These are phyloP conservation scores for Colletotrichum chlorophyti DNA, from an alignment of 2,329 filamentous ascomycete species.

Conservation along the genomic window DNA sequence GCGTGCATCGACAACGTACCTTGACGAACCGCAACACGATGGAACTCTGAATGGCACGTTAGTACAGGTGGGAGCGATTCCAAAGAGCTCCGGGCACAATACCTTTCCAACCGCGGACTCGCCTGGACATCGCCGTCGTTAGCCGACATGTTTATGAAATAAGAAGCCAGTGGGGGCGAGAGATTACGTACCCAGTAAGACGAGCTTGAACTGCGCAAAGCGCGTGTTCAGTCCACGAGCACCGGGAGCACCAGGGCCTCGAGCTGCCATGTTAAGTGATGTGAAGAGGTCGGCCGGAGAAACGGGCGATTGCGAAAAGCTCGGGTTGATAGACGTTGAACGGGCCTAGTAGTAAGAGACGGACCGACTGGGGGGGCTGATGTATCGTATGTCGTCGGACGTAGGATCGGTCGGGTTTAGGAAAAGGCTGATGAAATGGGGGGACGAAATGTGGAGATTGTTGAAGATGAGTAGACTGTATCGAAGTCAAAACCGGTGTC, in stretches of 20 bases:
- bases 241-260: constrained; percentile 62
- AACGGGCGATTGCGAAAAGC: constrained; percentile 22
- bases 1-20: constrained; percentile 57
- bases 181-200: constrained; percentile 80
- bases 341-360: neutral
- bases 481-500: constrained; percentile 7
- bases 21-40: constrained; percentile 98
- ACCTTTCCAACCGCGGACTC: constrained; percentile 99
- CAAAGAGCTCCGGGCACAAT: constrained; percentile 31
- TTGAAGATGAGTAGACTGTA: neutral
- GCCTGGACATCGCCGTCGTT: constrained; percentile 60
- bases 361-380: neutral
- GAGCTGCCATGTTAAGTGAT: constrained; percentile 76
- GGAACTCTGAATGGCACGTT: constrained; percentile 73
- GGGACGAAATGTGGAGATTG: neutral
- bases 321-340: constrained; percentile 1
- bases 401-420: neutral
- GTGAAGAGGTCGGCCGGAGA: constrained; percentile 33
- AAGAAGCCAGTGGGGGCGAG: neutral
- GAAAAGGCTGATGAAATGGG: neutral
- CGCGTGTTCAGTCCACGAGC: constrained; percentile 75
- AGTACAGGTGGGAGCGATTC: constrained; percentile 5
- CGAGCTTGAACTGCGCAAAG: constrained; percentile 99
- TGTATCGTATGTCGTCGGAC: constrained; percentile 13
- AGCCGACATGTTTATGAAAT: constrained; percentile 20